phyloP scores from a whole-genome alignment of 148 eudicot genomes.

The Mesembryanthemum crystallinum region DNA sequence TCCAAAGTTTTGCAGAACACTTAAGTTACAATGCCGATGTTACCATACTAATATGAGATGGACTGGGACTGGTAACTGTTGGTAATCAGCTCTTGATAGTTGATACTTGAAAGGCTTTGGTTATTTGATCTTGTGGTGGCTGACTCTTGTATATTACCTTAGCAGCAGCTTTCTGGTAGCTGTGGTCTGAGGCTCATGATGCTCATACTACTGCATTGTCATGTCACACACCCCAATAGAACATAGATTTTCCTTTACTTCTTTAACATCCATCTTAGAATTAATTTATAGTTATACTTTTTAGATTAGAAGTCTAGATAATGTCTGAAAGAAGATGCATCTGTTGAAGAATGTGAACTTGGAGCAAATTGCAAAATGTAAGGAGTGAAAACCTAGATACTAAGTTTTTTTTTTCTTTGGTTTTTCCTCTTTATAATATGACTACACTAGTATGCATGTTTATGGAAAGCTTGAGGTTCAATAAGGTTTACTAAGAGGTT shows the following conservation, averaged over 20 bases:
- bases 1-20: background rate
- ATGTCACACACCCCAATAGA: background rate
- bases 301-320: background rate
- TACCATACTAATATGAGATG: background rate
- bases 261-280: background rate
- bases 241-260: background rate
- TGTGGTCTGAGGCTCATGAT: slow-evolving; percentile 3
- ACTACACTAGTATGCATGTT: too few relatives aligned
- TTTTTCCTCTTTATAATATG: too few relatives aligned
- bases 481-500: background rate
- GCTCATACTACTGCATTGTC: background rate
- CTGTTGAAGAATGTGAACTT: background rate
- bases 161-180: background rate
- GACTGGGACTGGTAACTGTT: background rate
- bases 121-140: background rate
- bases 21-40: background rate
- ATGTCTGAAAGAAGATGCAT: background rate
- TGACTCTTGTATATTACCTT: background rate
- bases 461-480: too few relatives aligned
- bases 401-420: too few relatives aligned
- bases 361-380: background rate
- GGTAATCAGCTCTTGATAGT: background rate
- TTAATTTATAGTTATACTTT: background rate
- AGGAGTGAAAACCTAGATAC: background rate
- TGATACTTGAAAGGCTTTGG: background rate